These are phyloP conservation scores for Phlyctochytrium bullatum DNA, from an alignment of 192 early-diverging fungal species.

Conservation along the genomic window DNA sequence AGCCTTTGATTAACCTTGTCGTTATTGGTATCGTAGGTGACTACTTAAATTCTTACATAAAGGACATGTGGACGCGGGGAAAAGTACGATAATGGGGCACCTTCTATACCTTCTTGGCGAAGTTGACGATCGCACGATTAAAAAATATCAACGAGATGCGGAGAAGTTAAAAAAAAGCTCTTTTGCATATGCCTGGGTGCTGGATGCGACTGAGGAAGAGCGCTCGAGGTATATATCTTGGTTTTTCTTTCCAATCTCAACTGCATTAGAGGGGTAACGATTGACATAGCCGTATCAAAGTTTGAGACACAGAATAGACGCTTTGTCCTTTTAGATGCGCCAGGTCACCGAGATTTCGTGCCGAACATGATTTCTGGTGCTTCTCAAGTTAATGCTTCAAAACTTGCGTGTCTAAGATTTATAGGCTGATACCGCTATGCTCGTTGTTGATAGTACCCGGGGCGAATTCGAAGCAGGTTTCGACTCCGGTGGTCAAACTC, in stretches of 20 bases:
- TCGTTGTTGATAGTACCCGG: constrained; percentile 84
- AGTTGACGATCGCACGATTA: constrained; percentile 82
- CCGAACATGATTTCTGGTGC: constrained; percentile 99
- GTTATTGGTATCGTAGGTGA: constrained; percentile 64
- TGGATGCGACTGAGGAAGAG: constrained; percentile 97
- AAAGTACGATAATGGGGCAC: constrained; percentile 96
- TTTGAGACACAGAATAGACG: constrained; percentile 77
- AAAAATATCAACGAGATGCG: constrained; percentile 85
- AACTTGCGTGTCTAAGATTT: constrained; percentile 2
- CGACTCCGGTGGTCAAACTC: constrained; percentile 89
- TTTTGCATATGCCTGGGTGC: constrained; percentile 96
- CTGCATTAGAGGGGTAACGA: constrained; percentile 80
- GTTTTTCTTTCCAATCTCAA: constrained; percentile 2
- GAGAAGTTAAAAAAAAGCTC: constrained; percentile 92
- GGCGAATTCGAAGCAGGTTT: constrained; percentile 98
- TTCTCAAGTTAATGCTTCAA: constrained; percentile 54
- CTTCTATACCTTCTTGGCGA: constrained; percentile 84
- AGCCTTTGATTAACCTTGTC: constrained; percentile 77
- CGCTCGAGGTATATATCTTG: constrained; percentile 50
- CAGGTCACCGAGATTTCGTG: constrained; percentile 97
- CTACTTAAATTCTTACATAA: neutral
- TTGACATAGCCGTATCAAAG: constrained; percentile 88
- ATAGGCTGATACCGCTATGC: constrained; percentile 89
- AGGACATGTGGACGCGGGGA: constrained; percentile 97
- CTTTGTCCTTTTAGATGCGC: constrained; percentile 93